A percentile compares a stretch with the other conserved stretches of the same genome.
phyloP scores from a whole-genome alignment of 1,284 basidiomycete genomes.

The Cutaneotrichosporon curvatum region DNA sequence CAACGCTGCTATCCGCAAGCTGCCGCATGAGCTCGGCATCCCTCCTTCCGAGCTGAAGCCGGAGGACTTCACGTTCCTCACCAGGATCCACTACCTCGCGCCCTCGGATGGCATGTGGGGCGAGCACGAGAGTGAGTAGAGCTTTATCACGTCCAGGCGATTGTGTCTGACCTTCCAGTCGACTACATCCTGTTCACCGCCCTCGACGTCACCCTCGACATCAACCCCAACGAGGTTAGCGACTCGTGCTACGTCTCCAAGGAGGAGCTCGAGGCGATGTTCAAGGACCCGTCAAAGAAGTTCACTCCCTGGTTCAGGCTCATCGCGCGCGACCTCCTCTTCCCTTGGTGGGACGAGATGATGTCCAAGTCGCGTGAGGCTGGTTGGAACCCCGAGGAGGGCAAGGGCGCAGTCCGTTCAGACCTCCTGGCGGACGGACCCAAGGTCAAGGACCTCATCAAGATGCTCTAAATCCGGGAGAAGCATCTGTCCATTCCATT shows the following conservation, averaged over 20 bases:
- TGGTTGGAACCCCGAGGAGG: conserved; percentile 55
- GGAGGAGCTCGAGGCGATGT: conserved; percentile 82
- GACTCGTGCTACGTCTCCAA: conserved; percentile 88
- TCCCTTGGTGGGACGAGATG: conserved; percentile 97
- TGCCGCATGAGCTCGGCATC: conserved; percentile 96
- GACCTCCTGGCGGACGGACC: conserved; percentile 31
- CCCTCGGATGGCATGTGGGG: conserved; percentile 92
- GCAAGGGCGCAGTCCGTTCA: conserved; percentile 31
- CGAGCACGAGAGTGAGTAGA: conserved; percentile 84
- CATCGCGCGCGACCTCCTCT: conserved; percentile 92
- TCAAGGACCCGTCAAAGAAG: conserved; percentile 66
- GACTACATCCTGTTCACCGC: conserved; percentile 98
- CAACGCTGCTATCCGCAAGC: conserved; percentile 84
- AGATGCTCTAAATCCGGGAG: conserved; percentile 56
- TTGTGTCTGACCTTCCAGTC: conserved; percentile 53
- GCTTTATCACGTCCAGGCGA: neutral
- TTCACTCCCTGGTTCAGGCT: conserved; percentile 99
- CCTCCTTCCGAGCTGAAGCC: conserved; percentile 59
- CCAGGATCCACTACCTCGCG: conserved; percentile 94
- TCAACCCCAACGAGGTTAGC: conserved; percentile 87
- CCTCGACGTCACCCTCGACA: conserved; percentile 72
- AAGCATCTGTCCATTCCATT: too few relatives aligned
- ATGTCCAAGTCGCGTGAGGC: conserved; percentile 52
- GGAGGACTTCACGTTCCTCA: conserved; percentile 89
- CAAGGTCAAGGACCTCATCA: conserved; percentile 61